phyloP scores from a whole-genome alignment of 208 protist genomes.

The Herpetomonas samuelpessoai region DNA sequence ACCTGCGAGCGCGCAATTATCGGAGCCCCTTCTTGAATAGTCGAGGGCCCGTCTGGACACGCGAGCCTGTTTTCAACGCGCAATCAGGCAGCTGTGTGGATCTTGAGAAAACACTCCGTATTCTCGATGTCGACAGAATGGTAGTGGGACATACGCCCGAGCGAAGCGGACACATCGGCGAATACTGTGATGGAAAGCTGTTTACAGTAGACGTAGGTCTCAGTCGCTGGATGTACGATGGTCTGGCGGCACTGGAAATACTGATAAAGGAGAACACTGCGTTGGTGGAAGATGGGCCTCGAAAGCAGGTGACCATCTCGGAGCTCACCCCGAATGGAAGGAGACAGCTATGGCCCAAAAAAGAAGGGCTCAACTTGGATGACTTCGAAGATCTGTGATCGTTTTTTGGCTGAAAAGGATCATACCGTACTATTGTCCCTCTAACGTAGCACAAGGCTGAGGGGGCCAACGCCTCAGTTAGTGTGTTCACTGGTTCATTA shows the following conservation, averaged over 20 bases:
- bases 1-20: slow-evolving; percentile 30
- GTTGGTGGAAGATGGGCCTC: slow-evolving; percentile 3
- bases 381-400: not conserved
- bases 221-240: slow-evolving; percentile 73
- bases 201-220: slow-evolving; percentile 74
- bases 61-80: slow-evolving; percentile 61
- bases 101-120: slow-evolving; percentile 26
- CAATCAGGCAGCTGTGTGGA: slow-evolving; percentile 41
- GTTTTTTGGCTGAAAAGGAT: no score
- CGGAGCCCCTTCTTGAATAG: slow-evolving; percentile 31
- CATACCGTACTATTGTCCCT: no score
- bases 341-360: not conserved
- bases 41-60: slow-evolving; percentile 69
- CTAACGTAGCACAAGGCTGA: no score
- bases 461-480: no score
- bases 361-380: not conserved
- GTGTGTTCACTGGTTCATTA: no score
- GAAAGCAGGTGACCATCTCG: slow-evolving; percentile 15
- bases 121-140: slow-evolving; percentile 39
- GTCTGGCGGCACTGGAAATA: slow-evolving; percentile 58
- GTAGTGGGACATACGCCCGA: slow-evolving; percentile 81
- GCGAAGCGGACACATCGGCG: slow-evolving; percentile 42
- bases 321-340: slow-evolving; percentile 20
- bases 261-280: slow-evolving; percentile 26
- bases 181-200: slow-evolving; percentile 55